A percentile compares a stretch with the other conserved stretches of the same genome.
Conservation (phyloP, 2,329 filamentous ascomycete genomes). For the Fusarium verrucosum region DNA sequence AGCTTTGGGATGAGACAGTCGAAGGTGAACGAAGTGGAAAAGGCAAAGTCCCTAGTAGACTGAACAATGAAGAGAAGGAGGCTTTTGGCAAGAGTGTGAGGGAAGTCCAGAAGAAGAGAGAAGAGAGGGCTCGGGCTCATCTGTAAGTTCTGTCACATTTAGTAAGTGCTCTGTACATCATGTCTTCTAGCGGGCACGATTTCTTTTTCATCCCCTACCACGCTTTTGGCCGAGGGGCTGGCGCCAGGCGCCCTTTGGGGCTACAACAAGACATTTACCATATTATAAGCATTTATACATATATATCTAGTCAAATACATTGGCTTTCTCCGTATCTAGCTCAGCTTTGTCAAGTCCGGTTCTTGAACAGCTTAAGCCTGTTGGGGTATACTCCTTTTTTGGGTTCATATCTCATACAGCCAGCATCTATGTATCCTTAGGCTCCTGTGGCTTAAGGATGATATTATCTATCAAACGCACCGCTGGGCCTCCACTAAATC, state of each 20-base stretch:
- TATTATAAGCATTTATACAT: slow-evolving; percentile 13
- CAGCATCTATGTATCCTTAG: slow-evolving; percentile 15
- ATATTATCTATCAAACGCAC: slow-evolving; percentile 97
- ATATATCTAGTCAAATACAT: slow-evolving; percentile 8
- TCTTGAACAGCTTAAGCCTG: slow-evolving; percentile 22
- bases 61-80: slow-evolving; percentile 62
- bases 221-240: not conserved
- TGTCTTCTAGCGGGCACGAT: slow-evolving; percentile 9
- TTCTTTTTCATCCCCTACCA: not conserved
- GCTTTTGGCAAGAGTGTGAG: slow-evolving; percentile 55
- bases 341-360: not conserved
- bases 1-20: slow-evolving; percentile 70
- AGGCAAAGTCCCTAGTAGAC: slow-evolving; percentile 51
- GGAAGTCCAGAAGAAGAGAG: slow-evolving; percentile 59
- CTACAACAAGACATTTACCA: not conserved
- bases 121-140: slow-evolving; percentile 61
- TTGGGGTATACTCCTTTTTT: slow-evolving; percentile 30
- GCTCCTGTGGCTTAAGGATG: slow-evolving; percentile 64
- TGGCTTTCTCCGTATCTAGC: not conserved
- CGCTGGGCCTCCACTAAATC: slow-evolving; percentile 73
- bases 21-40: slow-evolving; percentile 51
- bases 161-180: slow-evolving; percentile 15
- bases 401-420: not conserved
- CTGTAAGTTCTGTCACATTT: slow-evolving; percentile 49
- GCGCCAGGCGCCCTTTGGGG: not conserved